A percentile compares a stretch with the other conserved stretches of the same genome.
phyloP scores from a whole-genome alignment of 306 rosid genomes.

The Cucurbita pepo region DNA sequence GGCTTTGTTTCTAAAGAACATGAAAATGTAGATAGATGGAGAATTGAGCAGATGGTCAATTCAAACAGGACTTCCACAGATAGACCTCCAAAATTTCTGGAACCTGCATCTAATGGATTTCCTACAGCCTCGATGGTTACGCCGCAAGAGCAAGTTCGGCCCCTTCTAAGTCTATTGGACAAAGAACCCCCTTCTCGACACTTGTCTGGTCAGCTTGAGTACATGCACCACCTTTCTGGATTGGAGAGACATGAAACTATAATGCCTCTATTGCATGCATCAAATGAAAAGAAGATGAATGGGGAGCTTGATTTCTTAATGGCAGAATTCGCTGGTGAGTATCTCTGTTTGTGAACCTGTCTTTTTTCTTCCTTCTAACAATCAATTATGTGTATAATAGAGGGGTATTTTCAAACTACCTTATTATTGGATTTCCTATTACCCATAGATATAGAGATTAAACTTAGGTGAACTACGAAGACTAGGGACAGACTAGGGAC shows the following conservation, averaged over 20 bases:
- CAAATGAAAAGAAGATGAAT: constrained; percentile 73
- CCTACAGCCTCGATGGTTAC: constrained; percentile 22
- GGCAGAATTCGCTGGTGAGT: constrained; percentile 93
- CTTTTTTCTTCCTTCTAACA: neutral
- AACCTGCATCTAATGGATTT: constrained; percentile 55
- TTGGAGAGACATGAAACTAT: constrained; percentile 95
- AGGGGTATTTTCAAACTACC: neutral
- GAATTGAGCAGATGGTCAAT: constrained; percentile 36
- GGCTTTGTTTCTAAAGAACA: constrained; percentile 30
- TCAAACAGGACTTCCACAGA: constrained; percentile 64
- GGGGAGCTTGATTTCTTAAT: constrained; percentile 89
- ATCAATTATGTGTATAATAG: neutral
- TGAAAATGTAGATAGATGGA: constrained; percentile 53
- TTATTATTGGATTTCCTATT: neutral
- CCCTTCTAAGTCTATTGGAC: constrained; percentile 94
- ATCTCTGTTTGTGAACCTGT: constrained; percentile 4
- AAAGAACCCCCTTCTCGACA: constrained; percentile 95
- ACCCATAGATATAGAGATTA: neutral
- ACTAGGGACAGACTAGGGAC: neutral
- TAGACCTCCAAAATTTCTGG: constrained; percentile 48
- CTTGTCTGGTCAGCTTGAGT: constrained; percentile 92
- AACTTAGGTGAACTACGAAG: neutral
- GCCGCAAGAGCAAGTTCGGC: constrained; percentile 86
- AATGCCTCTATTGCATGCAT: constrained; percentile 78
- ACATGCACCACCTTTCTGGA: constrained; percentile 74